Evolutionary conservation across 345 rosid genomes (phyloP), one percentile per base, ranked within the genome.

Genomic region (Isatis tinctoria): DNA sequence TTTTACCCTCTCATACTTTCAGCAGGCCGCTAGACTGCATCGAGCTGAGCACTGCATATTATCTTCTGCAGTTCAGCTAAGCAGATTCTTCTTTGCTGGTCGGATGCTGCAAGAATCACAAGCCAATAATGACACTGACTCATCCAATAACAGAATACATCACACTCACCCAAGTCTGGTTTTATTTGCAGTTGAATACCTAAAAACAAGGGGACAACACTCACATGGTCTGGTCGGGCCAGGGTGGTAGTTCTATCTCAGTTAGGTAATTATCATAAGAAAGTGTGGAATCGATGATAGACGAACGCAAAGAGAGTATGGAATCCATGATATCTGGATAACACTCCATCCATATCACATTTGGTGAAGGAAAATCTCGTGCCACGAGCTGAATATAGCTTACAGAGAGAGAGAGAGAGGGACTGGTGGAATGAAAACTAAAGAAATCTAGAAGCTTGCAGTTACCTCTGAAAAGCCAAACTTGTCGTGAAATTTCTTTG

Each of bases 401-500:
- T 74, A 60, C 72, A 60, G 53, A 60, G 51, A 73, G 62, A 11
- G 14, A 39, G 43, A 65, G 52, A 73, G 62, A 39, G 43, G 11
- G 45, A 59, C 52, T 56, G 17, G 45, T 30, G 18, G 18, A 74
- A 66, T 22, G 26, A 45, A 51, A 7, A 40, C 5, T 36, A 40
- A 30, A 53, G 54, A 59, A 65, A 35, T 30, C 40, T 27, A 67
- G 27, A 60, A 10, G 67, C 43, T 67, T 66, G 60, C 72, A 60
- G 41, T 30, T 57, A 44, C 82, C 78, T 67, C 66, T 11, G 60
- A 64, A 58, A 65, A 24, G 68, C 80, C 87, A 78, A 84, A 90
- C 83, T 82, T 90, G 32, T 78, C 37, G 13, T 43, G 78, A 59
- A 90, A 88, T 67, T 88, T 87, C 82, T 82, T 85, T 35, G 76